phyloP scores from a whole-genome alignment of 371 early-diverging fungal species.

The Fennellomyces sp. region DNA sequence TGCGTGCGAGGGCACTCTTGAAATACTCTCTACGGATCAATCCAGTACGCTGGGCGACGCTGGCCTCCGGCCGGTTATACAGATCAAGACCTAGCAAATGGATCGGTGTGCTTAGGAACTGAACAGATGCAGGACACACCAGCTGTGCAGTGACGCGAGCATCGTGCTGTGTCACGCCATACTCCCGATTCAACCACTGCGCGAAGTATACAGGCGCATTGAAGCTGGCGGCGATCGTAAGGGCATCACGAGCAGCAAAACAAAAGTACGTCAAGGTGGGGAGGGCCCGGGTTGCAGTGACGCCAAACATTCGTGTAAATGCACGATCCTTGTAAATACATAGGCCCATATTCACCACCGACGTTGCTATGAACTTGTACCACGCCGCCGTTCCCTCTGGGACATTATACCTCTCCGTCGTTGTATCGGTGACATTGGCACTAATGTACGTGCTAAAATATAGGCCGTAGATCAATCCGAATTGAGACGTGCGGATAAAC shows the following conservation, averaged over 20 bases:
- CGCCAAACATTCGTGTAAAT: slow-evolving; percentile 67
- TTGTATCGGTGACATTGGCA: slow-evolving; percentile 61
- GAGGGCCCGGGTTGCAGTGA: slow-evolving; percentile 40
- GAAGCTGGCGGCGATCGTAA: slow-evolving; percentile 72
- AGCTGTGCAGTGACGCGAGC: slow-evolving; percentile 54
- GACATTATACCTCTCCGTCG: slow-evolving; percentile 40
- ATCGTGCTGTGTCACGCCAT: slow-evolving; percentile 9
- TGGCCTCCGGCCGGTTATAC: slow-evolving; percentile 54
- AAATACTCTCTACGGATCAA: slow-evolving; percentile 56
- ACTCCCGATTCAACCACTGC: slow-evolving; percentile 20
- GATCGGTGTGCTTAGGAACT: slow-evolving; percentile 60
- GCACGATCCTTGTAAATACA: slow-evolving; percentile 64
- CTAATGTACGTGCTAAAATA: slow-evolving; percentile 62
- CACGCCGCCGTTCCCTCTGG: slow-evolving; percentile 25
- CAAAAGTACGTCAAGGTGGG: slow-evolving; percentile 54
- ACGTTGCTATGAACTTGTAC: slow-evolving; percentile 66
- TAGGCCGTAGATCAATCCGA: slow-evolving; percentile 53
- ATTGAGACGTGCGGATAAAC: slow-evolving; percentile 51
- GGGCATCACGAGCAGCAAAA: slow-evolving; percentile 62
- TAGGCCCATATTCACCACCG: slow-evolving; percentile 54
- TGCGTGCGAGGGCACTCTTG: slow-evolving; percentile 59
- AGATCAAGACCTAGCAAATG: slow-evolving; percentile 65
- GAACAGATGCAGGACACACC: slow-evolving; percentile 57
- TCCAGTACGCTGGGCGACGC: slow-evolving; percentile 26
- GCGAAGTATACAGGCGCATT: slow-evolving; percentile 58